Percentiles rank a stretch among this genome's conserved stretches.
Evolutionary conservation across 1,284 basidiomycete species (phyloP).

Genomic region (Thecaphora thlaspeos): DNA sequence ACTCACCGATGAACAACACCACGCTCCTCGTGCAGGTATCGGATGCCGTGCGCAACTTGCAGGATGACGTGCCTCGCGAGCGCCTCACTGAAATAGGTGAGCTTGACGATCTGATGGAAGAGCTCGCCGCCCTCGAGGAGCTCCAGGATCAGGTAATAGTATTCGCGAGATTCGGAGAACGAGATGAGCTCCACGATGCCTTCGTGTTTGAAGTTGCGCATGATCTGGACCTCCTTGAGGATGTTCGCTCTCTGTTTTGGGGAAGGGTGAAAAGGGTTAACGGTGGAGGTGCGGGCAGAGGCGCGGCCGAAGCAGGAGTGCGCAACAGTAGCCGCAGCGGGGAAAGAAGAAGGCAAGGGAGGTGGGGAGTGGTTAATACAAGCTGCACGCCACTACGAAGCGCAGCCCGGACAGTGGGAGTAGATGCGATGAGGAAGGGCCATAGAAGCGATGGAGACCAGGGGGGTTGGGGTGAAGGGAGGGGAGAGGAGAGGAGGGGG

Average conservation of each 20-base stretch:
- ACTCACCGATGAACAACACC: conserved; percentile 86
- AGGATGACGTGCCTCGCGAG: conserved; percentile 80
- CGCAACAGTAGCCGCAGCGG: too few species aligned
- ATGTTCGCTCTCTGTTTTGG: conserved; percentile 84
- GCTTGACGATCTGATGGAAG: conserved; percentile 98
- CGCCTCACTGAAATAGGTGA: conserved; percentile 92
- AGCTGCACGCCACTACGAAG: too few species aligned
- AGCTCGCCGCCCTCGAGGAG: conserved; percentile 81
- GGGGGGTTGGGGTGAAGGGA: not conserved
- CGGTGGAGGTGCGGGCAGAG: too few species aligned
- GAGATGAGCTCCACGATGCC: conserved; percentile 69
- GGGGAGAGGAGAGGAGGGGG: conserved; percentile 1
- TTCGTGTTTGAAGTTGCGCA: conserved; percentile 89
- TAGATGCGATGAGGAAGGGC: too few species aligned
- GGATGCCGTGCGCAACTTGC: conserved; percentile 92
- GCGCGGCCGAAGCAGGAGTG: too few species aligned
- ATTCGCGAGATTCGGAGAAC: conserved; percentile 75
- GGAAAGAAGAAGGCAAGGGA: conserved; percentile 2
- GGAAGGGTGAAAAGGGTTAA: conserved; percentile 4
- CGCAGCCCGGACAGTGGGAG: too few species aligned
- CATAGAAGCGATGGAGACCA: not conserved
- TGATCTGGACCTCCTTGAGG: conserved; percentile 99
- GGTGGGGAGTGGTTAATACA: too few species aligned
- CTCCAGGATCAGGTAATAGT: conserved; percentile 94
- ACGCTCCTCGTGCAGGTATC: conserved; percentile 94